These are phyloP conservation scores for Gossypium australe DNA, from an alignment of 345 rosid species.

Conservation along the genomic window DNA sequence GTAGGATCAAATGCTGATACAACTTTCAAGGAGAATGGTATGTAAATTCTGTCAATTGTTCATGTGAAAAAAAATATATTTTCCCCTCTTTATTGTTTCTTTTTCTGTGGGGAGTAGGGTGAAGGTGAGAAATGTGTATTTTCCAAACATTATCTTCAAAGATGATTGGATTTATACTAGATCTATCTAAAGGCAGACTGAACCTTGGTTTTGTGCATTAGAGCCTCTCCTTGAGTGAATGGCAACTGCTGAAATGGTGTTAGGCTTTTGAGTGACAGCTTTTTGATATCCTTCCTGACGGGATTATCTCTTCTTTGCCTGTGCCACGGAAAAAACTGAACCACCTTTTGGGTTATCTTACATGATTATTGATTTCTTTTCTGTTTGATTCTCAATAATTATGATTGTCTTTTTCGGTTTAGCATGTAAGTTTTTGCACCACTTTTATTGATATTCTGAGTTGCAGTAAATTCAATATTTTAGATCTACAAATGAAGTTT, in stretches of 20 bases:
- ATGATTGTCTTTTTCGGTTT: not conserved
- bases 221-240: not conserved
- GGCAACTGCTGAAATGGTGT: not conserved
- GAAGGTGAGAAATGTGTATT: not conserved
- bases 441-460: not conserved
- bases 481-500: not conserved
- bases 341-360: not conserved
- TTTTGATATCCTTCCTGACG: not conserved
- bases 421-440: not conserved
- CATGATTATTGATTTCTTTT: not conserved
- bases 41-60: conserved; percentile 15
- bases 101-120: not conserved
- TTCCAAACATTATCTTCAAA: not conserved
- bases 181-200: not conserved
- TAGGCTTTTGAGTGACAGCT: not conserved
- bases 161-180: not conserved
- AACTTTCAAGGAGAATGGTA: conserved; percentile 33
- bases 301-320: not conserved
- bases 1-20: conserved; percentile 27
- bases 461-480: not conserved
- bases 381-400: not conserved
- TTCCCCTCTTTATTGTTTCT: not conserved
- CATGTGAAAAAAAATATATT: not conserved
- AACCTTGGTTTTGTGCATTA: not conserved
- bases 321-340: not conserved